Base-by-base conservation (phyloP, 352 stramenopile species). In the Pythium insidiosum region DNA sequence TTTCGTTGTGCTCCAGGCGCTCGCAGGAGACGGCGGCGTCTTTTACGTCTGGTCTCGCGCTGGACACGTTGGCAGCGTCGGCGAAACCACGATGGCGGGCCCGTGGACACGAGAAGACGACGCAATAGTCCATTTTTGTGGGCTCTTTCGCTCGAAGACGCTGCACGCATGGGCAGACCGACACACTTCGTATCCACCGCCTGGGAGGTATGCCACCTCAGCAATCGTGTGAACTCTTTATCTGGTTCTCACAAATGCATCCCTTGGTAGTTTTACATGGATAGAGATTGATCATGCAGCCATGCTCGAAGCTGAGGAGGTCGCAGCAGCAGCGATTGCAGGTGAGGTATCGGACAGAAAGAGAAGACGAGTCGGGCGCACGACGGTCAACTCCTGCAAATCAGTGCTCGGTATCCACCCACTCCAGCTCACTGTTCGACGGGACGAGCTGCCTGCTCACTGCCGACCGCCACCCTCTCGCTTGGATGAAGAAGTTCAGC, bases 211-310 rank as follows among this genome's bases (percentile, higher is more conserved):
- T 16, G 49, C 57, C 7, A 12, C n/a, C n/a, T n/a, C n/a, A n/a
- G n/a, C n/a, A 9, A 34, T 26, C 4, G 1, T 15, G 10, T n/a
- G n/a, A n/a, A n/a, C n/a, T n/a, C n/a, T 43, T 23, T 2, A 20
- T 23, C 18, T 43, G 19, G 6, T 13, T 12, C 16, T 15, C 12
- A 12, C 10, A 29, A 16, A 16, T 47, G 35, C 28, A n/a, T 13
- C 6, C 22, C 6, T 21, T 10, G 20, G 33, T 35, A 87, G 74
- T 40, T 87, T 71, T 58, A 83, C 67, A 43, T 87, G 69, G 66
- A 83, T 87, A 34, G 71, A 87, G 36, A 58, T 78, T 10, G 57
- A 81, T 28, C 73, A 83, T 49, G 77, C 61, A 51, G 38, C 63
- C 68, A 5, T 67, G 53, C 39, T 63, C 51, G 7, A 73, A 56